A percentile compares a stretch with the other conserved stretches of the same genome.
Conservation (phyloP, 352 stramenopile genomes). For the Aphanomyces astaci region DNA sequence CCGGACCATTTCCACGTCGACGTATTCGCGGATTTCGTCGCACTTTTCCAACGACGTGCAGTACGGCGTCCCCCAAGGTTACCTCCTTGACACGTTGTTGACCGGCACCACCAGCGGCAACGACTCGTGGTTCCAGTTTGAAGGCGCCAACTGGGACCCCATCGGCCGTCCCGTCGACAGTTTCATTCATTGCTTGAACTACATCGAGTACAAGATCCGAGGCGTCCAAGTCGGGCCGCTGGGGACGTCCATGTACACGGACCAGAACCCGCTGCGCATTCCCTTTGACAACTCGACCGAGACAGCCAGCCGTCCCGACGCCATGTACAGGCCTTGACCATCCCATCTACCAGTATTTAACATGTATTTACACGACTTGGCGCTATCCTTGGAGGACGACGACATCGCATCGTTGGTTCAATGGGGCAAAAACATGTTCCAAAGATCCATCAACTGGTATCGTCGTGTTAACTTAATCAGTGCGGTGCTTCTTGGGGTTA, state of each 20-base stretch:
- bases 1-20: conserved; percentile 18
- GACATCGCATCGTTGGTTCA: too few species aligned
- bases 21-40: conserved; percentile 26
- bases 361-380: too few species aligned
- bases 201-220: conserved; percentile 29
- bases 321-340: too few species aligned
- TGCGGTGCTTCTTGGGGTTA: conserved; percentile 2
- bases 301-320: too few species aligned
- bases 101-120: conserved; percentile 19
- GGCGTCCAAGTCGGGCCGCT: conserved; percentile 27
- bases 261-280: conserved; percentile 23
- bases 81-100: conserved; percentile 26
- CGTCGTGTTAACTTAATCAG: neutral
- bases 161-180: conserved; percentile 24
- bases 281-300: neutral
- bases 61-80: conserved; percentile 23
- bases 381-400: too few species aligned
- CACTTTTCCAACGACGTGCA: conserved; percentile 21
- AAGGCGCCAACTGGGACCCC: conserved; percentile 27
- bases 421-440: too few species aligned
- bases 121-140: conserved; percentile 29
- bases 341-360: too few species aligned
- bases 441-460: too few species aligned
- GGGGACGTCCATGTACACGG: conserved; percentile 24
- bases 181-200: conserved; percentile 27